Percentiles rank a stretch among this genome's conserved stretches.
Evolutionary conservation across 2,329 filamentous ascomycete species (phyloP).

Genomic region (Nigrospora sphaerica): DNA sequence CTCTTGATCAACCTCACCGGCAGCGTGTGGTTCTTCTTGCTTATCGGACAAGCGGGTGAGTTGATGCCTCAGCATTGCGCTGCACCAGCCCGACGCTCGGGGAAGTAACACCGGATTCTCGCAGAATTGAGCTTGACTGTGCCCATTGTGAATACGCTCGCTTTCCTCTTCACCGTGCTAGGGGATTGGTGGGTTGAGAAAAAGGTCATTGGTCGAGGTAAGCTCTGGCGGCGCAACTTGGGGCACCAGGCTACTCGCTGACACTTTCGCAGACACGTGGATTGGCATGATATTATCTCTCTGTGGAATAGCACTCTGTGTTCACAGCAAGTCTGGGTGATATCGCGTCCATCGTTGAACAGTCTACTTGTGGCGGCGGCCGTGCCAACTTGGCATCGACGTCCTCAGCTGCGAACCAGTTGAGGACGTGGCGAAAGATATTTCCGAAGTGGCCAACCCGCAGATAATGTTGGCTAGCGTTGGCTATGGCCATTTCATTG

Average conservation of each 20-base stretch:
- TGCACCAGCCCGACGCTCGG: no score
- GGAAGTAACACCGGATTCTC: neutral
- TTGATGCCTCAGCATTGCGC: slow-evolving; percentile 10
- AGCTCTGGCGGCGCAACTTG: slow-evolving; percentile 16
- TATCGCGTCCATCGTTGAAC: no score
- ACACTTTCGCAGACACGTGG: slow-evolving; percentile 58
- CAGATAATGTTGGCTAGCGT: no score
- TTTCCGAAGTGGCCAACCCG: no score
- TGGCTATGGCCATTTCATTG: no score
- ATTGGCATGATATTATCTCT: slow-evolving; percentile 75
- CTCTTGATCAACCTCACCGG: slow-evolving; percentile 84
- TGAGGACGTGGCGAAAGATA: no score
- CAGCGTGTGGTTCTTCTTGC: slow-evolving; percentile 91
- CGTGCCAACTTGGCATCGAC: no score
- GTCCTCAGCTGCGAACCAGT: no score
- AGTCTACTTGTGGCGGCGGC: no score
- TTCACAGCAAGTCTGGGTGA: slow-evolving; percentile 51
- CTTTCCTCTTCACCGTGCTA: slow-evolving; percentile 91
- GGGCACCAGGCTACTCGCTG: neutral
- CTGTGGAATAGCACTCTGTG: slow-evolving; percentile 75
- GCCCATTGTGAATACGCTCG: slow-evolving; percentile 88
- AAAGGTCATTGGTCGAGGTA: slow-evolving; percentile 80
- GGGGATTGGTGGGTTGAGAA: slow-evolving; percentile 93
- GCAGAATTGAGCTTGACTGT: slow-evolving; percentile 87
- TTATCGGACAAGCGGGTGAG: slow-evolving; percentile 87